Base-by-base conservation (phyloP, 148 eudicot species). In the Nepenthes mirabilis region DNA sequence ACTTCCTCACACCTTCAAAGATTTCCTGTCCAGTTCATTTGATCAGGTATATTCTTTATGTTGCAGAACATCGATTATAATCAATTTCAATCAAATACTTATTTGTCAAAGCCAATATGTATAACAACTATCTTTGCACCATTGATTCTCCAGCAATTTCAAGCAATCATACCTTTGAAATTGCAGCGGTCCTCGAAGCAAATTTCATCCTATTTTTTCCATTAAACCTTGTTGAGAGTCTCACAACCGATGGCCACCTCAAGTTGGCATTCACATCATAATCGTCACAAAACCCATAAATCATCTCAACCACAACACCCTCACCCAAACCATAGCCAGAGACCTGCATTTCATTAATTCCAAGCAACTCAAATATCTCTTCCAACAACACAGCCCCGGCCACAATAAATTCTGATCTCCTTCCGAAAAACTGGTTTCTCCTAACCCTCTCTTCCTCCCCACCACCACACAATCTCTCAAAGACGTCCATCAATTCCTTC, bases 261-360 rank as follows among this genome's bases (percentile, higher is more conserved):
- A 76, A 66, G 80, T 82, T 78, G 0, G 58, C 76, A 76, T 67
- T 76, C 72, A 82, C 64, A 72, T 70, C 77, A 71, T 67, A 68
- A 12, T 69, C 82, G 13, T 69, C 69, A 52, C 48, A 74, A 34
- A 60, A 69, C 69, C 58, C 70, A 33, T 74, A 59, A 45, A 80
- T 64, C 64, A 68, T 72, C 55, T 87, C 88, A 14, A 82, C 75
- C 57, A 87, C 67, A 37, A 82, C 85, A 56, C 90, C 95, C 61
- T 87, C 95, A 11, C 85, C 83, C 65, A 84, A 73, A 7, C 88
- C 83, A 60, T 80, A 87, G 59, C 76, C 82, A 6, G 95, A 87
- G 45, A 82, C 80, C 71, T 71, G 75, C 79, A 87, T 82, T 50
- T 74, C 84, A 58, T 60, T 73, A 59, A 87, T 65, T 43, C 78